phyloP scores from a whole-genome alignment of 164 flowering plant species.

The Buxus sempervirens region DNA sequence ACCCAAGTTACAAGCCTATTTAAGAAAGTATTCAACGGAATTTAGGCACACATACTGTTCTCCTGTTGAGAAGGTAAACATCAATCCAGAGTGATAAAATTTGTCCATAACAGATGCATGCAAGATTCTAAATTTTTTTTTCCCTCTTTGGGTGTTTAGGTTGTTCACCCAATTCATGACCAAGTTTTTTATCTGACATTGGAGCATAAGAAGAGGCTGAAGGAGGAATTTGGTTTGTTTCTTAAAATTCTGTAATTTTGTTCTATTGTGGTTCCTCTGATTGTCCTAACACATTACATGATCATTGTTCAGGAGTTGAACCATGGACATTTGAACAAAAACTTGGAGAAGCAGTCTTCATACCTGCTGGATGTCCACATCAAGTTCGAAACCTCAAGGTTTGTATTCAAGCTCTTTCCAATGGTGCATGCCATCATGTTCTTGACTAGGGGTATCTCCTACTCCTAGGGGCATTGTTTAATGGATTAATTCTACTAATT shows the following conservation, averaged over 20 bases:
- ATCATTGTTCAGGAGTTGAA: constrained; percentile 48
- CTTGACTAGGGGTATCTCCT: too few species aligned
- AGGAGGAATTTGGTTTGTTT: constrained; percentile 71
- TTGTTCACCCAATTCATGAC: constrained; percentile 82
- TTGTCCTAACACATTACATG: neutral
- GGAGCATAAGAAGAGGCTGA: constrained; percentile 71
- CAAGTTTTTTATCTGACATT: constrained; percentile 62
- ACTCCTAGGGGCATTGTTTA: too few species aligned
- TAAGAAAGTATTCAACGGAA: constrained; percentile 47
- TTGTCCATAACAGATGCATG: too few species aligned
- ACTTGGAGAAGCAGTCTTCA: constrained; percentile 86
- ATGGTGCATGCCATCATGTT: neutral
- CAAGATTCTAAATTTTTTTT: neutral
- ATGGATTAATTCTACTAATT: constrained; percentile 89
- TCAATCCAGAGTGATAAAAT: too few species aligned
- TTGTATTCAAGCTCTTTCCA: neutral
- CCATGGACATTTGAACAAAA: constrained; percentile 86
- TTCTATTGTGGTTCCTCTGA: neutral
- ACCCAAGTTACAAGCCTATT: constrained; percentile 55
- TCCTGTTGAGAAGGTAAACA: constrained; percentile 54
- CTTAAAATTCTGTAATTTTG: neutral
- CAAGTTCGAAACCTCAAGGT: constrained; percentile 94
- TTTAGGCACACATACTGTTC: constrained; percentile 61
- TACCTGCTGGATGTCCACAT: constrained; percentile 95
- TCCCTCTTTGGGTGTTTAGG: constrained; percentile 37